Base-by-base conservation (phyloP, 306 rosid genomes). In the Quercus dentata region DNA sequence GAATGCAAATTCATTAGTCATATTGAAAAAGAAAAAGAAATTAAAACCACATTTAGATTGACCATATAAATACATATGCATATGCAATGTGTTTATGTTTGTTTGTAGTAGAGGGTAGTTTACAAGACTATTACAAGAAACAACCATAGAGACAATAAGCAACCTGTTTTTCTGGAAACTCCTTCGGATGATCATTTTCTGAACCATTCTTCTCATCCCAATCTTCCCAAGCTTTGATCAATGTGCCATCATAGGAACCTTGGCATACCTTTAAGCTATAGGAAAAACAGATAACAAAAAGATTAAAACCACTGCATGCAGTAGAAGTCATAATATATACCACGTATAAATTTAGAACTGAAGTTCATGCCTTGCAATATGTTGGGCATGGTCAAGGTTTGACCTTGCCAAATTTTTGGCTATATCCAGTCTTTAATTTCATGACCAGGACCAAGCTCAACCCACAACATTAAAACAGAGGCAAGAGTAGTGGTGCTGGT, bases 121-220 rank as follows among this genome's bases (percentile, higher is more conserved):
- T 67, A 69, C 46, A 75, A 76, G 63, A 78, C 80, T 49, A 51
- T 62, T 30, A 83, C 76, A 52, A 51, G 75, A 17, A 76, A 9
- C 49, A 18, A 28, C 19, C 11, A 80, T 15, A 74, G 59, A 73
- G 58, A 84, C 55, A 82, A 74, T 27, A 55, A 35, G 74, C 81
- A 59, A 91, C 99, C 98, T 95, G 99, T 74, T 90, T 87, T 64
- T 90, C 92, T 30, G 93, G 91, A 85, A 95, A 95, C 52, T 80
- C 91, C 76, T 82, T 81, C 13, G 98, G 99, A 85, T 95, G 96
- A 83, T 93, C 97, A 75, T 95, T 95, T 85, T 93, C 97, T 20
- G 97, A 95, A 73, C 78, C 85, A 81, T 88, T 80, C 20, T 79
- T 67, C 62, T 86, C 88, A 80, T 93, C 94, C 98, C 97, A 93